Evolutionary conservation across 1,139 yeast genomes (phyloP).

Genomic region (Saccharomyces hybrid): DNA sequence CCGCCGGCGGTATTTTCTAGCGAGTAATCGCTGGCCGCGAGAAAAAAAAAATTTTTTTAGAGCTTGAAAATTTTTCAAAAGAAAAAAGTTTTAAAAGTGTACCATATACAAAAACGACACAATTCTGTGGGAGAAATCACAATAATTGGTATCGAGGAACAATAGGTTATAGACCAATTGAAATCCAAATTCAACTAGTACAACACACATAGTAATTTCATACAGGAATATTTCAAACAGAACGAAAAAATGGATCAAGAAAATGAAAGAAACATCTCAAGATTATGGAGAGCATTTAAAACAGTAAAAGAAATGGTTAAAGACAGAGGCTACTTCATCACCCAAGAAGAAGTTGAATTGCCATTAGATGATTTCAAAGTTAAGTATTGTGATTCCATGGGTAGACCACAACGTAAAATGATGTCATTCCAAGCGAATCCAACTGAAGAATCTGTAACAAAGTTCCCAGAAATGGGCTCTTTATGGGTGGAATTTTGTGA

Average conservation of each 20-base stretch:
- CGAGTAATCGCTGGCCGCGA: not conserved
- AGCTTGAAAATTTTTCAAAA: not conserved
- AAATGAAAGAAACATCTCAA: constrained; percentile 79
- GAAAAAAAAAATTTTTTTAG: not conserved
- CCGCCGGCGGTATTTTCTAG: not conserved
- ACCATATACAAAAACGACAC: not conserved
- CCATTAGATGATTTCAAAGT: constrained; percentile 82
- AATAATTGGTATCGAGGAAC: not conserved
- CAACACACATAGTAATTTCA: not conserved
- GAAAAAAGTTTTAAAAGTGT: too few species aligned
- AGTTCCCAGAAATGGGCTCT: constrained; percentile 83
- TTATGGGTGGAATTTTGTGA: constrained; percentile 98
- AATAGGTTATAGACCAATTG: not conserved
- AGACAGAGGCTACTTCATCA: constrained; percentile 89
- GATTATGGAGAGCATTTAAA: constrained; percentile 87
- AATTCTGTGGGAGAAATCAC: not conserved
- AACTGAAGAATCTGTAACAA: constrained; percentile 70
- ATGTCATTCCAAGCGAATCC: constrained; percentile 97
- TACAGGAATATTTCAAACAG: not conserved
- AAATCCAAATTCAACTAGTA: not conserved
- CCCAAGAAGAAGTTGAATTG: constrained; percentile 87
- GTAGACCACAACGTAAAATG: constrained; percentile 75
- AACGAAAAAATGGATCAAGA: constrained; percentile 60
- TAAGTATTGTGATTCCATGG: constrained; percentile 84
- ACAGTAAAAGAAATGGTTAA: constrained; percentile 95